These are phyloP conservation scores for Sarocladiaceae sp. DNA, from an alignment of 2,329 filamentous ascomycete species.

Conservation along the genomic window DNA sequence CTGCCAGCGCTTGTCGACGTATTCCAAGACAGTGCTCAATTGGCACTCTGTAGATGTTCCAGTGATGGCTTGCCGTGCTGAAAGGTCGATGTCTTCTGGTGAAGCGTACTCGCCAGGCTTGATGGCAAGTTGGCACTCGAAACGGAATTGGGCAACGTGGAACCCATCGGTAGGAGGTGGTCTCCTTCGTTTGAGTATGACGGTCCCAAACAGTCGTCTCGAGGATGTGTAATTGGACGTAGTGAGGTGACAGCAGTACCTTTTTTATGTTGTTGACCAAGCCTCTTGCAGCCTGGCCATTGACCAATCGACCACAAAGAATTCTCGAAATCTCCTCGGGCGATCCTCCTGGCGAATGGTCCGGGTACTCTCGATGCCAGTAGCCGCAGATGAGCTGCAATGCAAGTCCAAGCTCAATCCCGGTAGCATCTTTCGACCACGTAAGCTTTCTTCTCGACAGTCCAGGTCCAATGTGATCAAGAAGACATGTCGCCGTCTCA, in stretches of 20 bases:
- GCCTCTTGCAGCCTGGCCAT: constrained; percentile 22
- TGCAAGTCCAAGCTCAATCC: constrained; percentile 29
- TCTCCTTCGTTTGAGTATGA: constrained; percentile 23
- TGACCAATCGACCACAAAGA: constrained; percentile 24
- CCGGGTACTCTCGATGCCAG: constrained; percentile 20
- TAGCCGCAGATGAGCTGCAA: constrained; percentile 31
- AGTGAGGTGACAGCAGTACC: constrained; percentile 28
- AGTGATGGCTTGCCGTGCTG: constrained; percentile 27
- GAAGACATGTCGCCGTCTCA: constrained; percentile 28
- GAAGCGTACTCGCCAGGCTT: constrained; percentile 14
- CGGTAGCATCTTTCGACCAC: constrained; percentile 25
- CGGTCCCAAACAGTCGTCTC: constrained; percentile 33
- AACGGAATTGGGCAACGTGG: constrained; percentile 30
- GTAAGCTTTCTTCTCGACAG: constrained; percentile 26
- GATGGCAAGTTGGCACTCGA: constrained; percentile 25
- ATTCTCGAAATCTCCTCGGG: constrained; percentile 30
- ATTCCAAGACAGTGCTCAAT: constrained; percentile 28
- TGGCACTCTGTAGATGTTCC: constrained; percentile 29
- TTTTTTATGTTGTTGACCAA: constrained; percentile 26
- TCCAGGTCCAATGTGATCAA: constrained; percentile 30
- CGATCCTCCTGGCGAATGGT: constrained; percentile 17
- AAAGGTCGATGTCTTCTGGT: constrained; percentile 21
- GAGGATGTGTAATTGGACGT: constrained; percentile 32
- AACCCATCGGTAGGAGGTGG: constrained; percentile 29
- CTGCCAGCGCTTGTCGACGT: constrained; percentile 27